Evolutionary conservation across 768 basidiomycete species (phyloP), one percentile per base, ranked within the genome.

Genomic region (Tulasnella sp.): DNA sequence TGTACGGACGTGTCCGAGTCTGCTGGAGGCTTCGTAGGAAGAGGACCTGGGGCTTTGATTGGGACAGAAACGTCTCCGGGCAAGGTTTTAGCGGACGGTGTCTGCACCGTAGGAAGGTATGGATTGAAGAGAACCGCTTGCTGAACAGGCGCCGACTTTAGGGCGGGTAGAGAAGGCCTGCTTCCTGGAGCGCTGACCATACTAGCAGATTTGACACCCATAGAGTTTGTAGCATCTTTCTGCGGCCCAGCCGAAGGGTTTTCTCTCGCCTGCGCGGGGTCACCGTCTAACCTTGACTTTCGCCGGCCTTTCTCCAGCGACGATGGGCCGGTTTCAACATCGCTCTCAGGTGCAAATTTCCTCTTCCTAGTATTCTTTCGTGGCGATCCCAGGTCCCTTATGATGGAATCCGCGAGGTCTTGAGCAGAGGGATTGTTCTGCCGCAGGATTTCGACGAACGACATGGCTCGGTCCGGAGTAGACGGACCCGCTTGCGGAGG

Each of bases 371-470:
- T 37, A 6, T 69, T 28, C 64, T 37, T 69, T 37, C 64, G 28
- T 7, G 64, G 64, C 31, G 64, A 69, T 20, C 64, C 64, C 34
- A 69, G 18, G 14, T 28, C 64, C 12, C 64, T 69, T 7, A 69
- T 69, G 64, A 69, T 69, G 11, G 64, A 69, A 28, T 28, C 28
- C 14, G 64, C 64, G 64, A 69, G 64, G 64, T 69, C 64, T 37
- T 69, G 31, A 16, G 64, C 28, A 37, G 64, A 69, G 16, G 64
- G 64, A 31, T 69, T 69, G 64, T 69, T 69, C 64, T 69, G 64
- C 34, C 34, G 37, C 6, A 69, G 12, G 4, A 37, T 69, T 37
- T 69, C 64, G 64, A 69, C 64, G 64, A 69, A 69, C 14, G 64
- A 69, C 16, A 6, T 69, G 34, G 64, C 28, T 14, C 12, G 64